Evolutionary conservation across 2,329 filamentous ascomycete species (phyloP).

Genomic region (Ophioceras dolichostomum): DNA sequence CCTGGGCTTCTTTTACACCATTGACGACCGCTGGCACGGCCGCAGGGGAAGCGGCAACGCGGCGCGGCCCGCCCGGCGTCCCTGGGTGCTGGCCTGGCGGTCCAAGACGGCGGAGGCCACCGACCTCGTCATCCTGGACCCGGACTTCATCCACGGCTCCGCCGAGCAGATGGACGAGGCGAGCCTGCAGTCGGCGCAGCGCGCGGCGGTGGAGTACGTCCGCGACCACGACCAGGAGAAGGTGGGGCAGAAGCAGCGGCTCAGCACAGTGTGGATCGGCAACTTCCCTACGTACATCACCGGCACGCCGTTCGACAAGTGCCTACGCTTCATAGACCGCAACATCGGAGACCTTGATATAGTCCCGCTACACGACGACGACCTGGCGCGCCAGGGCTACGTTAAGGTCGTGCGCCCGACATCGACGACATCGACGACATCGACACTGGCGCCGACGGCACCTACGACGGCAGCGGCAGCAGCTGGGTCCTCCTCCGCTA

Average conservation of each 20-base stretch:
- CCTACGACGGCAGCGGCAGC: too few species aligned
- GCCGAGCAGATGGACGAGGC: slow-evolving; percentile 12
- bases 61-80: too few species aligned
- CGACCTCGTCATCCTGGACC: slow-evolving; percentile 46
- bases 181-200: slow-evolving; percentile 33
- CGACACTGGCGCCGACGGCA: background rate
- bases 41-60: slow-evolving; percentile 12
- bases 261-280: slow-evolving; percentile 34
- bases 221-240: slow-evolving; percentile 15
- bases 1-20: slow-evolving; percentile 38
- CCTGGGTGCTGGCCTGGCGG: slow-evolving; percentile 39
- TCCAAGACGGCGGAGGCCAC: slow-evolving; percentile 20
- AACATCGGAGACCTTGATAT: slow-evolving; percentile 18
- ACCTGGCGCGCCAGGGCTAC: slow-evolving; percentile 24
- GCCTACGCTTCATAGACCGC: slow-evolving; percentile 22
- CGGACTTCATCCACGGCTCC: slow-evolving; percentile 42
- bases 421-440: slow-evolving; percentile 4
- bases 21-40: slow-evolving; percentile 19
- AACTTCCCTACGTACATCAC: slow-evolving; percentile 13
- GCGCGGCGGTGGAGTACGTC: slow-evolving; percentile 26
- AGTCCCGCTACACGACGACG: slow-evolving; percentile 20
- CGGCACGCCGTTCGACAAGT: slow-evolving; percentile 23
- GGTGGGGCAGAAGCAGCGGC: slow-evolving; percentile 3
- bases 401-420: too few species aligned
- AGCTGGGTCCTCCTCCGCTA: too few species aligned